These are phyloP conservation scores for Peronosclerospora sorghi DNA, from an alignment of 352 stramenopile genomes.

Conservation along the genomic window DNA sequence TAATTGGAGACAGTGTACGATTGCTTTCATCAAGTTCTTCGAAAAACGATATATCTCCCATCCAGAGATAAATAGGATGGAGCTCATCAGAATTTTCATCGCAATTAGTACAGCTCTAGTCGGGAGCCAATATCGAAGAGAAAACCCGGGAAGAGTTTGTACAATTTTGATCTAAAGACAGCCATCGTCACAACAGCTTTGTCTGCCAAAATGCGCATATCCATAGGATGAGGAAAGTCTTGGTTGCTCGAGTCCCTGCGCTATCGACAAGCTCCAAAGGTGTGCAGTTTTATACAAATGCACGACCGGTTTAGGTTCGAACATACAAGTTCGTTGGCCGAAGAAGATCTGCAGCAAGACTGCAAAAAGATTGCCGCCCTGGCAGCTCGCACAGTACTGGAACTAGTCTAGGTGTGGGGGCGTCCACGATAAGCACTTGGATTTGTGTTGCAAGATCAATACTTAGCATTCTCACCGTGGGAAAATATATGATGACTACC, in stretches of 20 bases:
- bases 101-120: conserved; percentile 20
- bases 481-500: conserved; percentile 12
- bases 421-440: conserved; percentile 15
- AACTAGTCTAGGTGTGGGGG: neutral
- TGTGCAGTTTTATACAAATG: conserved; percentile 21
- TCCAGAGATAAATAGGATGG: conserved; percentile 11
- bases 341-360: conserved; percentile 10
- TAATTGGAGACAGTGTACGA: too few species aligned
- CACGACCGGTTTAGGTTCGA: conserved; percentile 14
- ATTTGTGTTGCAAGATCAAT: conserved; percentile 6
- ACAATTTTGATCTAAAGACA: conserved; percentile 3
- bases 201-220: conserved; percentile 14
- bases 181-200: conserved; percentile 12
- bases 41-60: neutral
- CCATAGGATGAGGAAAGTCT: neutral
- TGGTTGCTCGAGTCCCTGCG: conserved; percentile 1
- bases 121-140: conserved; percentile 6
- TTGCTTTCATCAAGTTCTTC: too few species aligned
- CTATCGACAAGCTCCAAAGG: conserved; percentile 10
- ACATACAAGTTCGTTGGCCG: conserved; percentile 13
- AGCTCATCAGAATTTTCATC: conserved; percentile 8
- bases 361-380: conserved; percentile 10
- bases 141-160: conserved; percentile 19
- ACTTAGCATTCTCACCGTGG: conserved; percentile 16
- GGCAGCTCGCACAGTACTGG: conserved; percentile 13